Evolutionary conservation across 345 rosid genomes (phyloP), one percentile per base, ranked within the genome.

Genomic region (Eucalyptus urophylla): DNA sequence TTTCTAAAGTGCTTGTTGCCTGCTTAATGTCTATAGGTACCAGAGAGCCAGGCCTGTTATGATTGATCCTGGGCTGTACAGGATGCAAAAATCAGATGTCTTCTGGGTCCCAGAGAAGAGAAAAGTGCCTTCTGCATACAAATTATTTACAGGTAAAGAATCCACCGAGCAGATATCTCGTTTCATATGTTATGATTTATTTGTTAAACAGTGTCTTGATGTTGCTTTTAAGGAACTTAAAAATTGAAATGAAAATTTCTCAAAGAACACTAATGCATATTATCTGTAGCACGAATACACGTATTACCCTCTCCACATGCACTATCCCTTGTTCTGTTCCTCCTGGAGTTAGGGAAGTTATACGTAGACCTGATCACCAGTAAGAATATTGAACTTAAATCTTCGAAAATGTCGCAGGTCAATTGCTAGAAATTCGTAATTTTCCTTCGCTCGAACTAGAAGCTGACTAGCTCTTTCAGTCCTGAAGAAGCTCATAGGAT

Each of bases 11-110:
- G 45, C 62, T n/a, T 37, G 19, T 33, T 76, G 47, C 43, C 83
- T 76, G 14, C 14, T 21, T 22, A 12, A 76, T 76, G 43, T 60
- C 86, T n/a, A 8, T 92, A 95, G 97, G 89, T 50, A 90, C 54
- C 96, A 95, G 58, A 93, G 97, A 91, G 97, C 97, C 76, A 94
- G 89, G 92, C 97, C 97, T 86, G 94, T 95, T 87, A 93, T 95
- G 88, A 93, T 95, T 88, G 97, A 95, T 91, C 96, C 96, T 0
- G 96, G 96, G n/a, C 92, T 95, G 80, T 95, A 95, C 80, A 91
- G 92, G 54, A 89, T 88, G 67, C 91, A 88, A 89, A 95, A 95
- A 86, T 95, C 96, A 17, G 96, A 94, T 89, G 93, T 95, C 44
- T 95, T 92, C 67, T 95, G 97, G 97, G 90, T 93, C 25, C 54